Evolutionary conservation across 768 basidiomycete species (phyloP).

Genomic region (Asterophora lycoperdoides): DNA sequence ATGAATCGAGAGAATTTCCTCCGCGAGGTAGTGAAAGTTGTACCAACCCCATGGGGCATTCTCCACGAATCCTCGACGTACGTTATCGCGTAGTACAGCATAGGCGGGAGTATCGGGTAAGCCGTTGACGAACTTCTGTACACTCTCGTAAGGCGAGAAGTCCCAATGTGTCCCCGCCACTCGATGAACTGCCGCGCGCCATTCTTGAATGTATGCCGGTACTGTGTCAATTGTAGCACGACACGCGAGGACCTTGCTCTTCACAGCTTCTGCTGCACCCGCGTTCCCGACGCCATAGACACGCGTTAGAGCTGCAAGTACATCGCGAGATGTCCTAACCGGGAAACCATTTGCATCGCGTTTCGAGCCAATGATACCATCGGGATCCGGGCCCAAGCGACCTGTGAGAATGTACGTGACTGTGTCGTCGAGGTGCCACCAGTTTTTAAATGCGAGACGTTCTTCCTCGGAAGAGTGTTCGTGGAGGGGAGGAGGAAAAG

Average conservation of each 20-base stretch:
- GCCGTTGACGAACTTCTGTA: not conserved
- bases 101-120: not conserved
- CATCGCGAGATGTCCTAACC: not conserved
- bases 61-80: not conserved
- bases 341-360: not conserved
- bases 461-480: no score
- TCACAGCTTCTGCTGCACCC: not conserved
- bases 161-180: not conserved
- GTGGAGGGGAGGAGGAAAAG: no score
- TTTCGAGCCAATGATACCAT: not conserved
- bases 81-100: not conserved
- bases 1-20: not conserved
- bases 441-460: no score
- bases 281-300: not conserved
- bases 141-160: not conserved
- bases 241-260: not conserved
- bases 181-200: not conserved
- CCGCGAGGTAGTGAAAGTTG: not conserved
- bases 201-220: not conserved
- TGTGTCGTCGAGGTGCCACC: no score
- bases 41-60: not conserved
- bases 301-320: not conserved
- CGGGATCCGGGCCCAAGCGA: no score
- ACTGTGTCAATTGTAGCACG: not conserved
- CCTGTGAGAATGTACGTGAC: no score